Evolutionary conservation across 495 filamentous ascomycete genomes (phyloP), one percentile per base, ranked within the genome.

Genomic region (Chaetomium fimeti): DNA sequence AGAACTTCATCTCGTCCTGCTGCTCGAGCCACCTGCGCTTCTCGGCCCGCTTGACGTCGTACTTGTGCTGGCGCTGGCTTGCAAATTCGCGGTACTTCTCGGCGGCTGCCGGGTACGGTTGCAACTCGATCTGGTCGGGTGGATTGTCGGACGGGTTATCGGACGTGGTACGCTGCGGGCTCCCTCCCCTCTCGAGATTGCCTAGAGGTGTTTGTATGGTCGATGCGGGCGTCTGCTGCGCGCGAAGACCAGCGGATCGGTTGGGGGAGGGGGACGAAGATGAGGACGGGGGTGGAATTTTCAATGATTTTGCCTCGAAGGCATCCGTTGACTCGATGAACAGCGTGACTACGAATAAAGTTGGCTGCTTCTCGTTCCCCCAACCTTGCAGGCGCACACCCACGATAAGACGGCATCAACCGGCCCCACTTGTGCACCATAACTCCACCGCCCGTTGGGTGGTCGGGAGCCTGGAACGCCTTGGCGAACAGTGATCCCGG

Each of bases 1-100:
- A 97, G 83, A 99, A 99, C 85, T 97, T 98, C 94, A 99, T 99
- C 67, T 92, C 91, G 88, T 87, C 85, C 59, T 79, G 84, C 72
- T 85, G 75, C 64, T 84, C 82, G 49, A 88, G 82, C 79, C 83
- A 80, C 56, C 76, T 69, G 68, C 77, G 79, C 77, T 85, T 84
- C 67, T 76, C 75, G 55, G 74, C 75, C n/a, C 76, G 74, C 72
- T 77, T 81, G 12, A 68, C 61, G 66, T 74, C 65, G 48, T 70
- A 65, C 57, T 69, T 49, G 38, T 57, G 64, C 54, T 74, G 40
- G 45, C 64, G 66, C 29, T 71, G 60, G 4, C n/a, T 52, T 49
- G 51, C 40, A 13, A 43, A 43, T 15, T 56, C 57, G 49, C 47
- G 53, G 43, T 49, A 45, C 22, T 63, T 51, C 43, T 63, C 25